These are phyloP conservation scores for Mortierella alpina DNA, from an alignment of 192 early-diverging fungal species.

Conservation along the genomic window DNA sequence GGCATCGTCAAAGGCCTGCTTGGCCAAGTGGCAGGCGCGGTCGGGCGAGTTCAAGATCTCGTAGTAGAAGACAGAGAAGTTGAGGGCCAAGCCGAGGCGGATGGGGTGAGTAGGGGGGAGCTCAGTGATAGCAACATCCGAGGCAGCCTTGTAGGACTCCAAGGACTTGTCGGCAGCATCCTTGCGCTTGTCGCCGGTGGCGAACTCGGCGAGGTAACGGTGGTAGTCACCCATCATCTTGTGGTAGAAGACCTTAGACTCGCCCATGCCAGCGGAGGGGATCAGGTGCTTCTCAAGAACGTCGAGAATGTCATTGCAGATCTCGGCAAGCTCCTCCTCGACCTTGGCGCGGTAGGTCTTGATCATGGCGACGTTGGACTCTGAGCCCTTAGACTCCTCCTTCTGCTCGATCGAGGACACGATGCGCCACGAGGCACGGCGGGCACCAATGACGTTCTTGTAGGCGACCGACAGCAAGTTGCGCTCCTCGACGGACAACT, in stretches of 20 bases:
- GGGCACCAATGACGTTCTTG: slow-evolving; percentile 98
- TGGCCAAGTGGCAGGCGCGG: slow-evolving; percentile 90
- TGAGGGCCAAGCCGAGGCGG: slow-evolving; percentile 95
- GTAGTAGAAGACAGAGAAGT: slow-evolving; percentile 99
- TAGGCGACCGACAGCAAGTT: slow-evolving; percentile 98
- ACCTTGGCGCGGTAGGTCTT: slow-evolving; percentile 92
- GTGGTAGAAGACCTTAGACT: slow-evolving; percentile 90
- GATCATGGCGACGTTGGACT: slow-evolving; percentile 88
- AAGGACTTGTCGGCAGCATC: slow-evolving; percentile 83
- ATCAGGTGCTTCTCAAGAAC: slow-evolving; percentile 91
- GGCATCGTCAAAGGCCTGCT: slow-evolving; percentile 96
- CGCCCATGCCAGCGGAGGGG: slow-evolving; percentile 80
- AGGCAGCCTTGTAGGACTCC: slow-evolving; percentile 91
- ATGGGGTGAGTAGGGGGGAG: slow-evolving; percentile 95
- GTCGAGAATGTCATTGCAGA: slow-evolving; percentile 91
- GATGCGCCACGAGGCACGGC: slow-evolving; percentile 97
- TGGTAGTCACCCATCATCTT: slow-evolving; percentile 96
- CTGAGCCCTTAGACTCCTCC: slow-evolving; percentile 90
- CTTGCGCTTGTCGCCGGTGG: slow-evolving; percentile 82
- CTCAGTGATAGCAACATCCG: slow-evolving; percentile 84
- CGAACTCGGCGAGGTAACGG: slow-evolving; percentile 97
- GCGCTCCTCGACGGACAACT: slow-evolving; percentile 97
- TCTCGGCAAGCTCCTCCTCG: slow-evolving; percentile 90
- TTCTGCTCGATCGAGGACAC: slow-evolving; percentile 97
- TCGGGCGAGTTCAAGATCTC: slow-evolving; percentile 97